Base-by-base conservation (phyloP, 306 rosid species). In the Vicia sativa region DNA sequence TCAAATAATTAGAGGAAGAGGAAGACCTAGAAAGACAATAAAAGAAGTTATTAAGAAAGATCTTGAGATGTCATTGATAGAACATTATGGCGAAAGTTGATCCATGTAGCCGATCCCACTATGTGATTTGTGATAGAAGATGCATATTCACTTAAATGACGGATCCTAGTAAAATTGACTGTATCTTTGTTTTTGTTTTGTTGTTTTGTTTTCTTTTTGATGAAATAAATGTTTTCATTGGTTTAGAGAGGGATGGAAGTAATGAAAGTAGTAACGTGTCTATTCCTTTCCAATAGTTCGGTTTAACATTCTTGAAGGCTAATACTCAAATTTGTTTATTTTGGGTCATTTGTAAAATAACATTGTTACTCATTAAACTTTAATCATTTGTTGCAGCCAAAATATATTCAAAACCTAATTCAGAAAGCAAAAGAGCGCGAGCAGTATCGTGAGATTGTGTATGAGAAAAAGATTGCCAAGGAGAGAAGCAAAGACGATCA, bases 401-500 rank as follows among this genome's bases (percentile, higher is more conserved):
- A 75, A 69, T 93, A 90, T 68, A 85, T 93, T 58, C 72, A 74
- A 57, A 77, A 72, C 77, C 78, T 93, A 56, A 79, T 85, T 13
- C 79, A 75, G 50, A 90, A 88, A 56, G 90, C 86, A 15, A 73
- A 86, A 82, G 85, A 85, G 53, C 78, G 89, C 52, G 86, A 88
- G 76, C 83, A 82, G 70, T 79, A 85, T 70, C 87, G 84, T 3
- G 96, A 86, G 63, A 78, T 90, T 65, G 88, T 85, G 39, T 90
- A 85, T 77, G 96, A 90, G 83, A 87, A 86, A 68, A 93, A 90
- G 78, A 73, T 93, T 48, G 95, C 87, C 5, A 88, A 88, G 72
- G 97, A 93, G 80, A 83, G 96, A 79, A 90, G 82, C 86, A 68
- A 86, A 82, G 97, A 93, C 25, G 95, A 93, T 61, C 96, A 90